Conservation (phyloP, 352 stramenopile species). For the Globisporangium canariense region DNA sequence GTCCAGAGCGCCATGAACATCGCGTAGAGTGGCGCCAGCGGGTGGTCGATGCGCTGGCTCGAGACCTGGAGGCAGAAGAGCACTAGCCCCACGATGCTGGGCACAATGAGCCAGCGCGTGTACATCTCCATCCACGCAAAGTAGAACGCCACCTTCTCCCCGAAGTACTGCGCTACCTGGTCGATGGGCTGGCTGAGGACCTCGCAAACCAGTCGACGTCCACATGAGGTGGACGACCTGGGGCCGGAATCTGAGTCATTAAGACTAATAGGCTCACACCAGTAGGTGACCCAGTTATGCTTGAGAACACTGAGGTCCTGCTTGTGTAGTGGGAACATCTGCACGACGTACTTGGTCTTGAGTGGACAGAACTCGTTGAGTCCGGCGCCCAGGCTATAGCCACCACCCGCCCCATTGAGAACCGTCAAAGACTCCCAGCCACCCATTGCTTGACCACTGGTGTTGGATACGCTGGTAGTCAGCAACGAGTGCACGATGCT, state of each 20-base stretch:
- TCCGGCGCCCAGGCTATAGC: slow-evolving; percentile 36
- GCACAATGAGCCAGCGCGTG: slow-evolving; percentile 85
- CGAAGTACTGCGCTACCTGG: slow-evolving; percentile 88
- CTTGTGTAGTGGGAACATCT: slow-evolving; percentile 90
- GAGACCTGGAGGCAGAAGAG: slow-evolving; percentile 73
- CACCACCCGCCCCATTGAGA: background rate
- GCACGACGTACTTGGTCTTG: slow-evolving; percentile 61
- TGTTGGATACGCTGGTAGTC: slow-evolving; percentile 32
- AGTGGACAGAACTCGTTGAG: slow-evolving; percentile 72
- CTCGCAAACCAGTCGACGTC: slow-evolving; percentile 3
- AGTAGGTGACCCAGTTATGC: slow-evolving; percentile 81
- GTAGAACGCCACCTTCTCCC: slow-evolving; percentile 90
- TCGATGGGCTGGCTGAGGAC: slow-evolving; percentile 80
- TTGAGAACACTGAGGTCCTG: slow-evolving; percentile 60
- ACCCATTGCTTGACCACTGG: too few relatives aligned
- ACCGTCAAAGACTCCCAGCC: background rate
- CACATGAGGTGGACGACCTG: slow-evolving; percentile 3
- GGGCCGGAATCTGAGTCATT: background rate
- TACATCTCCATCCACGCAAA: slow-evolving; percentile 93
- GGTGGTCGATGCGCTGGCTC: slow-evolving; percentile 69
- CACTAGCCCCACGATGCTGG: slow-evolving; percentile 62
- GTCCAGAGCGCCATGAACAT: slow-evolving; percentile 91
- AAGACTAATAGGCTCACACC: slow-evolving; percentile 24
- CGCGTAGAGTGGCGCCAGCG: slow-evolving; percentile 71
- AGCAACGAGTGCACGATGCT: slow-evolving; percentile 71